phyloP scores from a whole-genome alignment of 2,329 filamentous ascomycete genomes.

The Claviceps africana region DNA sequence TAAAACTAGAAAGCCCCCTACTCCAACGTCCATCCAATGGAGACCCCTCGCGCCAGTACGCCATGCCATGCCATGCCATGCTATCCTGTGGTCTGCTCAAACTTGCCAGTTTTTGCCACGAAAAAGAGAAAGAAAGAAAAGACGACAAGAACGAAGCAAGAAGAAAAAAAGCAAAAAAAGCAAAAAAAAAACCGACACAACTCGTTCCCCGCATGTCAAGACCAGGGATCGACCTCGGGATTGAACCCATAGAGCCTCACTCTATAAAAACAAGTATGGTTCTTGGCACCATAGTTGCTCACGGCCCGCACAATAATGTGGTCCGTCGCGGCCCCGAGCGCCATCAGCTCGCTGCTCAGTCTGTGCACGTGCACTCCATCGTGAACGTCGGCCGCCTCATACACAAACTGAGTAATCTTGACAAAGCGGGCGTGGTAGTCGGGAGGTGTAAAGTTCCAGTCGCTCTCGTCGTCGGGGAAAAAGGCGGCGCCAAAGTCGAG shows the following conservation, averaged over 20 bases:
- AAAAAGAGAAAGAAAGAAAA: neutral
- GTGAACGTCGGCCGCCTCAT: conserved; percentile 29
- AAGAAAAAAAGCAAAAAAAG: neutral
- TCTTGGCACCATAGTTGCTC: conserved; percentile 41
- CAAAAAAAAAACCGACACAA: neutral
- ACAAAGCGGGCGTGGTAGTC: conserved; percentile 29
- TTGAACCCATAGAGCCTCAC: conserved; percentile 40
- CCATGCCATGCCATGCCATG: neutral
- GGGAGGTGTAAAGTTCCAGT: conserved; percentile 17
- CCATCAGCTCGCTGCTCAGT: conserved; percentile 35
- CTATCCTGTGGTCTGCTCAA: neutral
- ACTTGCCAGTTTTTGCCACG: neutral
- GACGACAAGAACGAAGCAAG: neutral
- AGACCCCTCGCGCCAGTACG: neutral
- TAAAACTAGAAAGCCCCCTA: neutral
- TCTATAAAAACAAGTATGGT: conserved; percentile 54
- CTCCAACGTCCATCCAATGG: neutral
- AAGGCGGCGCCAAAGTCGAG: conserved; percentile 28
- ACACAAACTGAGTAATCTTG: conserved; percentile 44
- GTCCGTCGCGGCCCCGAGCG: conserved; percentile 33
- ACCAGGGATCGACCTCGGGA: conserved; percentile 12
- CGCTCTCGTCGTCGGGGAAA: conserved; percentile 20
- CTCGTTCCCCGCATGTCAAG: neutral
- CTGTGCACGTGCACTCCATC: conserved; percentile 38
- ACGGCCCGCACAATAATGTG: conserved; percentile 40